A percentile compares a stretch with the other conserved stretches of the same genome.
phyloP scores from a whole-genome alignment of 495 filamentous ascomycete genomes.

The Daldinia bambusicola region DNA sequence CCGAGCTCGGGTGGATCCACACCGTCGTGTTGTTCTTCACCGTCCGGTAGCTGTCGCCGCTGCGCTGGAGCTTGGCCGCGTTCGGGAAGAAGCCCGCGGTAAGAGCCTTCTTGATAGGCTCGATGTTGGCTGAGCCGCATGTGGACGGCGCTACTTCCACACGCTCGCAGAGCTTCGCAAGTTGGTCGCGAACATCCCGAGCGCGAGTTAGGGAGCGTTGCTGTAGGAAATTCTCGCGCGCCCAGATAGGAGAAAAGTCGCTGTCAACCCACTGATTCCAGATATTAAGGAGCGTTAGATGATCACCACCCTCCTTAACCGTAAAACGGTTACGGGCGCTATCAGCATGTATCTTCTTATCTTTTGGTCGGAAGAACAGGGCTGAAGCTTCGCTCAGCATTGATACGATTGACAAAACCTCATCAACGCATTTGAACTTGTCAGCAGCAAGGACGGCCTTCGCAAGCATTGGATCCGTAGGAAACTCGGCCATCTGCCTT shows the following conservation, averaged over 20 bases:
- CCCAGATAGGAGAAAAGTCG: slow-evolving; percentile 90
- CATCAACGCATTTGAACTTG: slow-evolving; percentile 89
- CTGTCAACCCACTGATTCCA: slow-evolving; percentile 97
- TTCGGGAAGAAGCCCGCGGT: slow-evolving; percentile 96
- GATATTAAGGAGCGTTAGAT: slow-evolving; percentile 90
- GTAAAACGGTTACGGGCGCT: slow-evolving; percentile 93
- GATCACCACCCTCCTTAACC: slow-evolving; percentile 90
- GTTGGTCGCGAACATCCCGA: slow-evolving; percentile 92
- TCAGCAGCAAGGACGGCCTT: slow-evolving; percentile 91
- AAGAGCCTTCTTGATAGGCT: slow-evolving; percentile 85
- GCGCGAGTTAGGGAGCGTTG: slow-evolving; percentile 86
- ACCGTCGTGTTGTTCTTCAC: slow-evolving; percentile 92
- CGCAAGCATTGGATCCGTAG: slow-evolving; percentile 92
- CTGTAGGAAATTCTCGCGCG: slow-evolving; percentile 93
- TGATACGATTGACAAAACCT: slow-evolving; percentile 92
- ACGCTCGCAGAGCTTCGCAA: slow-evolving; percentile 92
- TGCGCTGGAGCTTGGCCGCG: slow-evolving; percentile 83
- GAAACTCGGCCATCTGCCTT: slow-evolving; percentile 96
- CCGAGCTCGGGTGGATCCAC: slow-evolving; percentile 86
- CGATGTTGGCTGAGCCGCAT: slow-evolving; percentile 73
- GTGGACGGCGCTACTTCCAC: slow-evolving; percentile 80
- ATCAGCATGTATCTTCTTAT: slow-evolving; percentile 97
- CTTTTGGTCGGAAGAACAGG: slow-evolving; percentile 95
- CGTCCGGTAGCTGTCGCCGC: slow-evolving; percentile 91
- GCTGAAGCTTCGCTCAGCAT: slow-evolving; percentile 91